Evolutionary conservation across 495 filamentous ascomycete genomes (phyloP).

Genomic region (Chaetomidium leptoderma): DNA sequence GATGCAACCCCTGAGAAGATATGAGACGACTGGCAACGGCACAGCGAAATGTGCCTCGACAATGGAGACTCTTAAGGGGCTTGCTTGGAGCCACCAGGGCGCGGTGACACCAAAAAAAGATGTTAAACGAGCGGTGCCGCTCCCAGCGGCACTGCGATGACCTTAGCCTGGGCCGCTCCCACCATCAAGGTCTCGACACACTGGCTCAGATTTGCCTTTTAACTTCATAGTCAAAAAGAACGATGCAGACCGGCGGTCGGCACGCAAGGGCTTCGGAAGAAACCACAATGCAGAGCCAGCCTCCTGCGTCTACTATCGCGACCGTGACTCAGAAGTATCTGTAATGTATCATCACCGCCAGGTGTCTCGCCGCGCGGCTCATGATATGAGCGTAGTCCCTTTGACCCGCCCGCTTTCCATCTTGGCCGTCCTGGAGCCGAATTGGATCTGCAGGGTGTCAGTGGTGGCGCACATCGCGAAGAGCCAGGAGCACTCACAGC

Average conservation of each 20-base stretch:
- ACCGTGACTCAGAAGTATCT: slow-evolving; percentile 58
- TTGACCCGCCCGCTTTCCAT: slow-evolving; percentile 71
- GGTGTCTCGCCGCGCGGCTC: slow-evolving; percentile 1
- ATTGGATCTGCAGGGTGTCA: slow-evolving; percentile 59
- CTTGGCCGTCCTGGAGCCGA: slow-evolving; percentile 79
- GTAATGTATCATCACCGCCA: slow-evolving; percentile 53
- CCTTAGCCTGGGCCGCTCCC: not conserved
- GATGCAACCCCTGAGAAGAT: not conserved
- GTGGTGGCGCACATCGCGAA: not conserved
- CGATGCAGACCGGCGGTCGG: slow-evolving; percentile 19
- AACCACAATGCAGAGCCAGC: slow-evolving; percentile 25
- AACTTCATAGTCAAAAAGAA: slow-evolving; percentile 37
- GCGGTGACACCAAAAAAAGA: slow-evolving; percentile 5
- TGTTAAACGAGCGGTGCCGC: not conserved
- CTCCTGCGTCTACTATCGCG: slow-evolving; percentile 21
- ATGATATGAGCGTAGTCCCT: slow-evolving; percentile 56
- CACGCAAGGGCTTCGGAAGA: slow-evolving; percentile 27
- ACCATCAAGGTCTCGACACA: not conserved
- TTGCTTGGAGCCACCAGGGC: too few relatives aligned
- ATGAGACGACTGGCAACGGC: not conserved
- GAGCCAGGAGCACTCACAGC: slow-evolving; percentile 50
- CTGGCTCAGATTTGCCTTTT: slow-evolving; percentile 49
- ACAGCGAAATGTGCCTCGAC: not conserved
- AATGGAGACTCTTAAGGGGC: too few relatives aligned
- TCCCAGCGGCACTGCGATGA: not conserved